These are phyloP conservation scores for Bryoerythrophyllum caledonicum DNA, from an alignment of 225 moss, liverwort and hornwort species.

Conservation along the genomic window DNA sequence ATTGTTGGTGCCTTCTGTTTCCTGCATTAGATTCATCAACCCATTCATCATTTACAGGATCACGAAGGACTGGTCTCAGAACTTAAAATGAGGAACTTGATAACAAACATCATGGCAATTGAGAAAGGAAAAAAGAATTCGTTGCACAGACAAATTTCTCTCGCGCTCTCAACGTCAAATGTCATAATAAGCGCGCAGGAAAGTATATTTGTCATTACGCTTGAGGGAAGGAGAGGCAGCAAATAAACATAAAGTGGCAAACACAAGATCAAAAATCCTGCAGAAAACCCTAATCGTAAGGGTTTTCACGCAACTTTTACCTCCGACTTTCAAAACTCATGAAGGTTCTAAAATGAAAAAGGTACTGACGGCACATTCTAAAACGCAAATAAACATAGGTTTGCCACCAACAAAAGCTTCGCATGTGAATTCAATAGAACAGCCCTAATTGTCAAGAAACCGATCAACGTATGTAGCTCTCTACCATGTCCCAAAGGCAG, in stretches of 20 bases:
- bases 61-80: constrained; percentile 1
- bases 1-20: constrained; percentile 26
- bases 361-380: neutral
- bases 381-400: neutral
- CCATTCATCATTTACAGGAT: constrained; percentile 11
- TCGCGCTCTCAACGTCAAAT: neutral
- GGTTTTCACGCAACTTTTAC: neutral
- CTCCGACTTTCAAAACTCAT: neutral
- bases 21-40: constrained; percentile 29
- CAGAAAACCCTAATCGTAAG: neutral
- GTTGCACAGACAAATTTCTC: constrained; percentile 1
- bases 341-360: neutral
- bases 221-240: neutral
- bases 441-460: neutral
- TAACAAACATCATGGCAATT: neutral
- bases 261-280: neutral
- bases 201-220: neutral
- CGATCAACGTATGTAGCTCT: neutral
- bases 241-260: neutral
- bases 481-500: neutral
- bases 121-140: constrained; percentile 13
- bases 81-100: neutral
- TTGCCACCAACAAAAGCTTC: neutral
- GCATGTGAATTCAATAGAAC: neutral
- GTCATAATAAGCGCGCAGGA: neutral